These are phyloP conservation scores for Cenococcum geophilum DNA, from an alignment of 495 filamentous ascomycete genomes.

Conservation along the genomic window DNA sequence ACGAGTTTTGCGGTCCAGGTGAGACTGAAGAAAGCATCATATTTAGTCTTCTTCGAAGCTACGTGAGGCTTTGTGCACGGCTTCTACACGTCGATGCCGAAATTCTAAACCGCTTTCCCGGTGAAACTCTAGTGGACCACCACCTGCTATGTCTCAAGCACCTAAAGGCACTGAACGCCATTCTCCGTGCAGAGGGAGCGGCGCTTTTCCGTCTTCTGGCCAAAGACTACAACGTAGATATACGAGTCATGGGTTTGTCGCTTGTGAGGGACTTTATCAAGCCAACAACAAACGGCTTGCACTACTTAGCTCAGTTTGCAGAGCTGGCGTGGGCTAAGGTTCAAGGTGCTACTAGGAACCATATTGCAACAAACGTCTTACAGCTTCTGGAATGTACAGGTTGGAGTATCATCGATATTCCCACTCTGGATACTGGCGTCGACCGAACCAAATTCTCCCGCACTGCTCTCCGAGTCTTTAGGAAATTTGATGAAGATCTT, in stretches of 20 bases:
- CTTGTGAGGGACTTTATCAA: slow-evolving; percentile 14
- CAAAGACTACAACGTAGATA: slow-evolving; percentile 19
- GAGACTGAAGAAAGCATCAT: slow-evolving; percentile 20
- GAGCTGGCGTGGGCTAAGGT: slow-evolving; percentile 15
- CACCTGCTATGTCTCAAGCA: slow-evolving; percentile 17
- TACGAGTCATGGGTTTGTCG: not conserved
- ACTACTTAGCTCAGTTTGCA: slow-evolving; percentile 16
- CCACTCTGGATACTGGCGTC: not conserved
- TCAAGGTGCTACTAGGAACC: not conserved
- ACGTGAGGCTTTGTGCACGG: slow-evolving; percentile 22
- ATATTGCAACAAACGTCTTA: slow-evolving; percentile 8
- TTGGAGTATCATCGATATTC: slow-evolving; percentile 5
- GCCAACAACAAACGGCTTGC: slow-evolving; percentile 10
- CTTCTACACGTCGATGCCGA: slow-evolving; percentile 19
- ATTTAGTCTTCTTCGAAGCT: slow-evolving; percentile 12
- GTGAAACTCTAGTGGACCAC: slow-evolving; percentile 1
- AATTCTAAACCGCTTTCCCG: not conserved
- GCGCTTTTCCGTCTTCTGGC: slow-evolving; percentile 18
- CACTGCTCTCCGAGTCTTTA: slow-evolving; percentile 16
- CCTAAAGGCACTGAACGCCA: slow-evolving; percentile 7
- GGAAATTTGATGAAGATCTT: slow-evolving; percentile 18
- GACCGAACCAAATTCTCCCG: slow-evolving; percentile 10
- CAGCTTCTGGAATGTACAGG: slow-evolving; percentile 13
- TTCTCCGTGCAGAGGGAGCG: slow-evolving; percentile 13
- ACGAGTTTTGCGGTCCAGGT: slow-evolving; percentile 13